Conservation (phyloP, 2,329 filamentous ascomycete species). For the Leptographium lundbergii region DNA sequence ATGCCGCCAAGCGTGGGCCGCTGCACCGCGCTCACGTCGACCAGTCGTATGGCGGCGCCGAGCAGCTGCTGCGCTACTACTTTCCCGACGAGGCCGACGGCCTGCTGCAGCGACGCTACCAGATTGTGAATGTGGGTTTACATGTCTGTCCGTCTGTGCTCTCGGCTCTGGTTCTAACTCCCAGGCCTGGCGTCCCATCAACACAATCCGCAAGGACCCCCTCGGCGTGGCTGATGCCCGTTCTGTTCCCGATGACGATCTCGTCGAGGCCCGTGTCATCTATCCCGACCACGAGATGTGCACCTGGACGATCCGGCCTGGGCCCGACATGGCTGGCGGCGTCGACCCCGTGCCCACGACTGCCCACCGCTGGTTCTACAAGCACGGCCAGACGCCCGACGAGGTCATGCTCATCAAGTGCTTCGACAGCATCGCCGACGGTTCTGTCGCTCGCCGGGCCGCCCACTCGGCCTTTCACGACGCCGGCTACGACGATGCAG, state of each 20-base stretch:
- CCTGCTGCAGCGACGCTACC: constrained; percentile 9
- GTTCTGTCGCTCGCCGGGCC: constrained; percentile 35
- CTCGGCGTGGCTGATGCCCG: constrained; percentile 26
- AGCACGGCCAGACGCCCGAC: constrained; percentile 33
- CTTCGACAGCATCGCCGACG: constrained; percentile 32
- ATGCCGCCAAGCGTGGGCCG: constrained; percentile 40
- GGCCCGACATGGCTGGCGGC: constrained; percentile 8
- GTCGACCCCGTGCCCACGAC: constrained; percentile 11
- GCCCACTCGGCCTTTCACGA: constrained; percentile 43
- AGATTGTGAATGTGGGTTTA: constrained; percentile 13
- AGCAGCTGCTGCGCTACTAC: constrained; percentile 11
- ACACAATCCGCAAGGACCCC: constrained; percentile 30
- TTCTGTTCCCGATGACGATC: constrained; percentile 25
- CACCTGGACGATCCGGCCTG: constrained; percentile 23
- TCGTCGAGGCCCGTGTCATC: constrained; percentile 24
- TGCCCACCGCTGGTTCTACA: constrained; percentile 36
- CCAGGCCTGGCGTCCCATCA: constrained; percentile 34
- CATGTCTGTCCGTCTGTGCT: constrained; percentile 10
- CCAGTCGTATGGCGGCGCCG: constrained; percentile 19
- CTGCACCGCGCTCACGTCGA: constrained; percentile 36
- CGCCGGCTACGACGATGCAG: constrained; percentile 24
- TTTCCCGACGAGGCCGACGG: constrained; percentile 12
- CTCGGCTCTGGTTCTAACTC: neutral
- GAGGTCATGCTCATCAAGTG: constrained; percentile 46
- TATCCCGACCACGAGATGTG: constrained; percentile 22